phyloP scores from a whole-genome alignment of 1,139 yeast species.

The Blastobotrys persicus region DNA sequence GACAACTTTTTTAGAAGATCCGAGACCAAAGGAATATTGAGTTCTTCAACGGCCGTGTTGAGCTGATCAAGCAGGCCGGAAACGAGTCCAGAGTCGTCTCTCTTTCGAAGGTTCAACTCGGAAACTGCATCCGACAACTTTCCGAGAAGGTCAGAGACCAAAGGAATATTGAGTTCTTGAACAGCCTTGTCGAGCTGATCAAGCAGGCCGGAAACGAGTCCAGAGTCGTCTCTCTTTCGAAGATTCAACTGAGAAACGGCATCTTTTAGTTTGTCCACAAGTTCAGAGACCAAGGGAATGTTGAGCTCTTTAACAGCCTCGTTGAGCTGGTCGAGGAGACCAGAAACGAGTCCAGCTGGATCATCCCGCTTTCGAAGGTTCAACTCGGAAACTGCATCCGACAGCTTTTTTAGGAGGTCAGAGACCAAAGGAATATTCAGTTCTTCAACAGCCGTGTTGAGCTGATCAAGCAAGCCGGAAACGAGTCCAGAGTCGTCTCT shows the following conservation, averaged over 20 bases:
- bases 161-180: neutral
- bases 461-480: neutral
- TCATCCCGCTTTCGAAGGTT: neutral
- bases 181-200: neutral
- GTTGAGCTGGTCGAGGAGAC: neutral
- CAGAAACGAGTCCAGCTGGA: neutral
- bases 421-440: neutral
- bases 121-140: neutral
- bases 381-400: neutral
- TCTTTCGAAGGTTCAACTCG: neutral
- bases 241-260: neutral
- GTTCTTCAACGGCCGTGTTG: neutral
- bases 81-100: constrained; percentile 1
- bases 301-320: neutral
- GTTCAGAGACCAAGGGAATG: neutral
- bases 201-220: neutral
- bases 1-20: neutral
- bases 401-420: neutral
- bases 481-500: neutral
- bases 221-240: neutral
- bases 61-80: neutral
- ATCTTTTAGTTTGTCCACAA: neutral
- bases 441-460: neutral
- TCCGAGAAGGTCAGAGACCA: neutral
- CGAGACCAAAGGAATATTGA: neutral